Conservation (phyloP, 2,329 filamentous ascomycete species). For the Beauveria medogensis region DNA sequence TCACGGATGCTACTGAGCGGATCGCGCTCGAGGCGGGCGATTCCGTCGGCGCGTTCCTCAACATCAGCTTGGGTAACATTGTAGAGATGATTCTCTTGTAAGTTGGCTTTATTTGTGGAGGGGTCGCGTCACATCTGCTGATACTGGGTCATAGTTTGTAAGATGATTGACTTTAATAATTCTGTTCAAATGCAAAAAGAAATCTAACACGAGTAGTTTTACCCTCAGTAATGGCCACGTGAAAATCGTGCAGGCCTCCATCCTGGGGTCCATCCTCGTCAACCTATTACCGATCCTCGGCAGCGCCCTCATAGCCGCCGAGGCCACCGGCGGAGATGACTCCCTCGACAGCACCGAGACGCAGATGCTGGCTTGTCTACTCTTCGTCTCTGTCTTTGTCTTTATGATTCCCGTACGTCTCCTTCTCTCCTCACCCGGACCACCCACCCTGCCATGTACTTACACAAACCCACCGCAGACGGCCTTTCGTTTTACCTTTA, state of each 20-base stretch:
- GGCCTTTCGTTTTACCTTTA: slow-evolving; percentile 44
- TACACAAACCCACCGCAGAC: slow-evolving; percentile 21
- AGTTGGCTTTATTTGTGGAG: slow-evolving; percentile 13
- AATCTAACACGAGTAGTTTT: slow-evolving; percentile 31
- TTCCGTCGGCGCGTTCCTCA: slow-evolving; percentile 50
- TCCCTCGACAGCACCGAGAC: slow-evolving; percentile 26
- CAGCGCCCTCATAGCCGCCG: slow-evolving; percentile 65
- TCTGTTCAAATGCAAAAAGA: not conserved
- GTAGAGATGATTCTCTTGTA: slow-evolving; percentile 55
- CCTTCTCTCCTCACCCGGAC: rapidly evolving
- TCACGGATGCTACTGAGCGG: slow-evolving; percentile 52
- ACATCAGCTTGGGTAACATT: slow-evolving; percentile 55
- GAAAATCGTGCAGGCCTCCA: slow-evolving; percentile 65
- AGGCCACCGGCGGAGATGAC: slow-evolving; percentile 60
- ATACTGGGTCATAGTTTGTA: not conserved
- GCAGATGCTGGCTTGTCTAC: slow-evolving; percentile 27
- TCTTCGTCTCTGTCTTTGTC: slow-evolving; percentile 31
- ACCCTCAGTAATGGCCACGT: slow-evolving; percentile 52
- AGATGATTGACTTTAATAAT: not conserved
- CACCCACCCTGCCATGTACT: not conserved
- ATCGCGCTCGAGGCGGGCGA: slow-evolving; percentile 50
- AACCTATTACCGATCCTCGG: slow-evolving; percentile 69
- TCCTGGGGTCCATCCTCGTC: slow-evolving; percentile 69
- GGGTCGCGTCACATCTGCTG: slow-evolving; percentile 12
- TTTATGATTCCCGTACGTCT: slow-evolving; percentile 28